Conservation (phyloP, 2,329 filamentous ascomycete genomes). For the Fusarium sp. region DNA sequence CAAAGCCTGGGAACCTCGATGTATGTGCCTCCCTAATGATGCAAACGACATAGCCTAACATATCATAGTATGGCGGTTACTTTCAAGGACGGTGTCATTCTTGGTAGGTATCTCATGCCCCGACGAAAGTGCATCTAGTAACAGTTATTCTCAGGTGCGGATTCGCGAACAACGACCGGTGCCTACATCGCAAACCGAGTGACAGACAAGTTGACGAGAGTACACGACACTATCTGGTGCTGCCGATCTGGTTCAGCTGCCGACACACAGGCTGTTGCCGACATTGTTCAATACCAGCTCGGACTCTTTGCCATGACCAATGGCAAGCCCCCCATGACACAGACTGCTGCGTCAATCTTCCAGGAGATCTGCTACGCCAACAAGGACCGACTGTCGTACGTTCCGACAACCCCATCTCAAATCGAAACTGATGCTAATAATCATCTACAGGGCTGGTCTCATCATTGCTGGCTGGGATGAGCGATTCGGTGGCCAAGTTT, state of each 20-base stretch:
- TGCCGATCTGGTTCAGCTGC: conserved; percentile 97
- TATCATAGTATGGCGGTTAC: conserved; percentile 90
- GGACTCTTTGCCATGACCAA: conserved; percentile 92
- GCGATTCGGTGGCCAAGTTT: conserved; percentile 94
- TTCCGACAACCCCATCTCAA: conserved; percentile 21
- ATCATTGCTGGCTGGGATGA: conserved; percentile 99
- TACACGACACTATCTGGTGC: conserved; percentile 99
- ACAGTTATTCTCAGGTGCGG: conserved; percentile 70
- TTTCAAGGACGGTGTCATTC: conserved; percentile 97
- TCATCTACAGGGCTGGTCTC: conserved; percentile 78
- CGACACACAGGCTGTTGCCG: conserved; percentile 96
- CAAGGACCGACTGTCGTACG: conserved; percentile 90
- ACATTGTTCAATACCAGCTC: conserved; percentile 97
- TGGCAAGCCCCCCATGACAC: conserved; percentile 89
- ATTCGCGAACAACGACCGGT: conserved; percentile 96
- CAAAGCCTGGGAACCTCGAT: conserved; percentile 94
- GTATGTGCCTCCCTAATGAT: conserved; percentile 62
- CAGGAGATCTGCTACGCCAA: conserved; percentile 98
- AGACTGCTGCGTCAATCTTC: conserved; percentile 94
- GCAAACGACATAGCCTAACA: conserved; percentile 39
- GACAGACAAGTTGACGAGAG: conserved; percentile 98
- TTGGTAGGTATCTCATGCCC: conserved; percentile 63
- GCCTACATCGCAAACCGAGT: conserved; percentile 99
- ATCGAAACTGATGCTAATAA: conserved; percentile 20
- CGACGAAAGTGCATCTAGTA: not conserved